phyloP scores from a whole-genome alignment of 169 alveolate genomes.

The Cytauxzoon felis region DNA sequence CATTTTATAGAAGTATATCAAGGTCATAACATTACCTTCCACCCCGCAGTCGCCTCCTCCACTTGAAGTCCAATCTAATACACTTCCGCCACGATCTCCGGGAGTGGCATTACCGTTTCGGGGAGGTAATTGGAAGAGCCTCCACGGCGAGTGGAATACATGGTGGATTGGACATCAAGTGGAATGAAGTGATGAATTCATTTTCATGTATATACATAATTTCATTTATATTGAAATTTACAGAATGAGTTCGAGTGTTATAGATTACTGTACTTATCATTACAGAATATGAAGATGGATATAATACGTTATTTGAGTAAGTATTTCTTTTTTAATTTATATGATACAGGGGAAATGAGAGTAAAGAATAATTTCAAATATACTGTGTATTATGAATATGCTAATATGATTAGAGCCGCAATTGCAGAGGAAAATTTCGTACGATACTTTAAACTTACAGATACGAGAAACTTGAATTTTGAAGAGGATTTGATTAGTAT shows the following conservation, averaged over 20 bases:
- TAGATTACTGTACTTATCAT: conserved; percentile 60
- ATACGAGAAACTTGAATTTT: conserved; percentile 26
- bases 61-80: too few relatives aligned
- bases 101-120: too few relatives aligned
- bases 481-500: conserved; percentile 2
- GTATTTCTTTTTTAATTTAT: neutral
- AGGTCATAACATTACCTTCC: neutral
- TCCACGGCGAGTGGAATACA: too few relatives aligned
- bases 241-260: conserved; percentile 64
- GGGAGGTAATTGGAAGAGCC: too few relatives aligned
- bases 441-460: conserved; percentile 46
- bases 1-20: conserved; percentile 55
- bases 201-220: neutral
- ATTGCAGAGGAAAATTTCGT: conserved; percentile 50
- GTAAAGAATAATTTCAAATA: conserved; percentile 8
- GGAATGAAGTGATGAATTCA: neutral
- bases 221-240: neutral
- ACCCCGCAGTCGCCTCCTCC: too few relatives aligned
- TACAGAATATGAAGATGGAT: conserved; percentile 71
- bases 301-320: conserved; percentile 35
- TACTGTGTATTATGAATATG: conserved; percentile 26
- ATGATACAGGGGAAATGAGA: neutral
- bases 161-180: neutral
- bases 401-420: conserved; percentile 25
- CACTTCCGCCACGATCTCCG: too few relatives aligned